A percentile compares a stretch with the other conserved stretches of the same genome.
Conservation (phyloP, 2,329 filamentous ascomycete genomes). For the Calonectria pseudoreteaudii region DNA sequence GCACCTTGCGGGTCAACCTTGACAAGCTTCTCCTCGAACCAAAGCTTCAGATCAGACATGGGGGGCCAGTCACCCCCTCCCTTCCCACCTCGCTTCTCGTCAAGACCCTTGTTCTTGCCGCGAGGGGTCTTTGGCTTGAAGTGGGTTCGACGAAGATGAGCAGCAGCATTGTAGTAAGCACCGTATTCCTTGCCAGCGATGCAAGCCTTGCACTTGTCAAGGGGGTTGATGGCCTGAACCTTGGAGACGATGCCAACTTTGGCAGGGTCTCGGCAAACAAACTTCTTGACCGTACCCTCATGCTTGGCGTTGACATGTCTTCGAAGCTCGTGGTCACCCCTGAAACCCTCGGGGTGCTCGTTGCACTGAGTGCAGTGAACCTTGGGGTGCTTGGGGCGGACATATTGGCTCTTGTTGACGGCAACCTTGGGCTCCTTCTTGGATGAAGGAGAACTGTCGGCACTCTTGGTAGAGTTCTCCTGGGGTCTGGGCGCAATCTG, state of each 20-base stretch:
- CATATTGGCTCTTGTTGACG: constrained; percentile 58
- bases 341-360: constrained; percentile 81
- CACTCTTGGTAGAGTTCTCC: constrained; percentile 21
- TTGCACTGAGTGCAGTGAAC: constrained; percentile 78
- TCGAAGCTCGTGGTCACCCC: constrained; percentile 85
- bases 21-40: constrained; percentile 68
- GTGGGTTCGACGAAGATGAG: constrained; percentile 87
- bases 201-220: constrained; percentile 88
- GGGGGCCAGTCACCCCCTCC: constrained; percentile 44
- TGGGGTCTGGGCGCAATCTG: constrained; percentile 60
- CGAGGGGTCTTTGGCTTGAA: constrained; percentile 76
- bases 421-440: constrained; percentile 58
- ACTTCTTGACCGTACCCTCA: constrained; percentile 64
- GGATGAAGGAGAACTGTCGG: background rate
- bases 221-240: constrained; percentile 70
- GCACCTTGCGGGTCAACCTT: constrained; percentile 54
- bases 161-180: constrained; percentile 94
- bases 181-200: constrained; percentile 82
- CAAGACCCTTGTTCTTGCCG: constrained; percentile 54
- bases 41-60: constrained; percentile 55
- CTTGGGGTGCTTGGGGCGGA: constrained; percentile 77
- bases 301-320: constrained; percentile 78
- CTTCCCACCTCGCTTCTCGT: constrained; percentile 66
- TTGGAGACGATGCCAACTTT: constrained; percentile 51
- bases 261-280: constrained; percentile 67